Conservation (phyloP, 495 filamentous ascomycete species). For the Aspergillus cavernicola region DNA sequence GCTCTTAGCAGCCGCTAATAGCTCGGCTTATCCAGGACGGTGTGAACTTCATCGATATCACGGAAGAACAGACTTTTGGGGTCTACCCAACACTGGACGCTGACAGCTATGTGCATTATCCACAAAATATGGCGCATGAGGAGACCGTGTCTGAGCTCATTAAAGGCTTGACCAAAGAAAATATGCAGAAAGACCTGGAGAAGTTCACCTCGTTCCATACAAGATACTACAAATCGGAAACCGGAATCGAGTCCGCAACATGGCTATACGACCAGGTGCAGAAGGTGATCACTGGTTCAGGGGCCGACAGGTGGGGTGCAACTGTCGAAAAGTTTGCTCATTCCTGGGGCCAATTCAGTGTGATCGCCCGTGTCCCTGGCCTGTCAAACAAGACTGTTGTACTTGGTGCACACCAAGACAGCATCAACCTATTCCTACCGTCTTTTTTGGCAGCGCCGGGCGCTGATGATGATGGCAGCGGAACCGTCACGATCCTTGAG, state of each 20-base stretch:
- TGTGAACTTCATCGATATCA: conserved; percentile 93
- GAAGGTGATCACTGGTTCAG: conserved; percentile 62
- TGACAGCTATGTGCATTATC: conserved; percentile 51
- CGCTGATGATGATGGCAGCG: conserved; percentile 73
- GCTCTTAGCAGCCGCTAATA: conserved; percentile 5
- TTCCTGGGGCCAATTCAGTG: conserved; percentile 82
- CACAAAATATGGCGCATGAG: conserved; percentile 61
- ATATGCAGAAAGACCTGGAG: conserved; percentile 77
- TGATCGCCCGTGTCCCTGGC: conserved; percentile 92
- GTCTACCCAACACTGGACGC: conserved; percentile 29
- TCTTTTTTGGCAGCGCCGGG: conserved; percentile 73
- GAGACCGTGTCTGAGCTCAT: conserved; percentile 65
- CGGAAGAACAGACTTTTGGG: conserved; percentile 50
- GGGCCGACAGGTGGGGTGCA: conserved; percentile 65
- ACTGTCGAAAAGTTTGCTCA: conserved; percentile 72
- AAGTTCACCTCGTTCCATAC: conserved; percentile 80
- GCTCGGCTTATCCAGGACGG: conserved; percentile 55
- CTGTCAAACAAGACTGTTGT: conserved; percentile 79
- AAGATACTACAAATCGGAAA: conserved; percentile 83
- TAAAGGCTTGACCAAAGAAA: conserved; percentile 62
- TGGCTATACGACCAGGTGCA: conserved; percentile 83
- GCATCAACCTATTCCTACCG: conserved; percentile 87
- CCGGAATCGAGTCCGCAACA: conserved; percentile 79
- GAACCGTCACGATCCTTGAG: conserved; percentile 76
- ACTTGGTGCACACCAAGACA: conserved; percentile 73